Evolutionary conservation across 257 asterid species (phyloP), one percentile per base, ranked within the genome.

Genomic region (Solanum chmielewskii): DNA sequence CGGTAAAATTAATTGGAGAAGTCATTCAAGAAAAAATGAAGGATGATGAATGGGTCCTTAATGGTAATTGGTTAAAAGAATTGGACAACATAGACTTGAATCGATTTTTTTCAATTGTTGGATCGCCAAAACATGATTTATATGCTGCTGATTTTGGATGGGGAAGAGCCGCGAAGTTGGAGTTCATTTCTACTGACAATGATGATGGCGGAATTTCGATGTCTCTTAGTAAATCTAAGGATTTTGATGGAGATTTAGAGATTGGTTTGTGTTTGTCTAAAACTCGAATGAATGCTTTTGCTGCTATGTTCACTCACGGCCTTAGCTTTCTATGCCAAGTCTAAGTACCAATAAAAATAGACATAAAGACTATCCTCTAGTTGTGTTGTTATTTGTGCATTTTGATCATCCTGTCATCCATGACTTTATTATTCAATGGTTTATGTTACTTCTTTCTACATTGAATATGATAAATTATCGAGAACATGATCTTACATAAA

Each of bases 101-200:
- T 89, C 73, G 89, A 9, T 0, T 14, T 0, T 18, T 89, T 10
- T 11, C 89, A 11, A 87, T 92, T 2, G 82, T 90, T 42, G 96
- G 94, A 11, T 94, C 94, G 1, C 93, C 97, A 21, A 91, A 85
- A 33, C 88, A 88, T 37, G 90, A 94, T 42, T 75, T 90, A 18
- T 90, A 83, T 45, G 70, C 37, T 6, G 87, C 84, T 15, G 96
- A 93, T 91, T 93, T 90, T 31, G 96, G 95, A 13, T 92, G 92
- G 92, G 96, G 94, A 6, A 91, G 47, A 21, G 88, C 91, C 9
- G 87, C 14, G 16, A 92, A 92, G 78, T 18, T 89, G 21, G 93
- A 93, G 37, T 29, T 80, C 8, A 83, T 86, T 82, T 90, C 93
- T 2, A 88, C 90, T 33, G 96, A 35, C 39, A 35, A 93, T 52